Conservation (phyloP, 2,329 filamentous ascomycete species). For the Rhynchosporium agropyri region DNA sequence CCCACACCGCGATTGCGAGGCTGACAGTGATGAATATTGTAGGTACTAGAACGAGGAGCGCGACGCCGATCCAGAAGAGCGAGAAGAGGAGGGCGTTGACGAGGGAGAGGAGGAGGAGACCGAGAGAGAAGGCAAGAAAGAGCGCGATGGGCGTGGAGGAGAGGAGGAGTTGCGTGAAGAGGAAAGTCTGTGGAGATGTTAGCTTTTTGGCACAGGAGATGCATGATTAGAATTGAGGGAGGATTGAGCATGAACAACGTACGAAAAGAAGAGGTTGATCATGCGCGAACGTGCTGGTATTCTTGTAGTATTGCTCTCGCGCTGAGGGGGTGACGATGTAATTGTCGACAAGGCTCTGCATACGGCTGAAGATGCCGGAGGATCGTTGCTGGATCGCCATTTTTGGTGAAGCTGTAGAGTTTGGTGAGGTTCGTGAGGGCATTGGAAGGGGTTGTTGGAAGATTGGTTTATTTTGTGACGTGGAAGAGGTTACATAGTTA, state of each 20-base stretch:
- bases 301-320: conserved; percentile 58
- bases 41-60: conserved; percentile 68
- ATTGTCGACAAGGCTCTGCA: conserved; percentile 46
- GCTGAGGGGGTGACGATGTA: conserved; percentile 60
- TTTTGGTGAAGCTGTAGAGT: conserved; percentile 10
- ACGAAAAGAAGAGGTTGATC: conserved; percentile 72
- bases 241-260: conserved; percentile 40
- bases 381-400: conserved; percentile 33
- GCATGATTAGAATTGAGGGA: background rate
- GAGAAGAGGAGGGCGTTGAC: conserved; percentile 65
- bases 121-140: conserved; percentile 67
- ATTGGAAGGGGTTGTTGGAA: background rate
- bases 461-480: too few species aligned
- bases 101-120: conserved; percentile 63
- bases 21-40: conserved; percentile 67
- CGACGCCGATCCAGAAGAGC: conserved; percentile 68
- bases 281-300: conserved; percentile 57
- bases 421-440: background rate
- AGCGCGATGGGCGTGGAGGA: conserved; percentile 68
- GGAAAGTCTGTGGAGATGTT: conserved; percentile 59
- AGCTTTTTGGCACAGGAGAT: conserved; percentile 8
- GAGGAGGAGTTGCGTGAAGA: conserved; percentile 65
- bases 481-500: too few species aligned
- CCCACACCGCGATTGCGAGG: conserved; percentile 65
- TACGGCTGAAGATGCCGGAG: conserved; percentile 29